Conservation (phyloP, 1,139 yeast genomes). For the Trichomonascaceae sp. region DNA sequence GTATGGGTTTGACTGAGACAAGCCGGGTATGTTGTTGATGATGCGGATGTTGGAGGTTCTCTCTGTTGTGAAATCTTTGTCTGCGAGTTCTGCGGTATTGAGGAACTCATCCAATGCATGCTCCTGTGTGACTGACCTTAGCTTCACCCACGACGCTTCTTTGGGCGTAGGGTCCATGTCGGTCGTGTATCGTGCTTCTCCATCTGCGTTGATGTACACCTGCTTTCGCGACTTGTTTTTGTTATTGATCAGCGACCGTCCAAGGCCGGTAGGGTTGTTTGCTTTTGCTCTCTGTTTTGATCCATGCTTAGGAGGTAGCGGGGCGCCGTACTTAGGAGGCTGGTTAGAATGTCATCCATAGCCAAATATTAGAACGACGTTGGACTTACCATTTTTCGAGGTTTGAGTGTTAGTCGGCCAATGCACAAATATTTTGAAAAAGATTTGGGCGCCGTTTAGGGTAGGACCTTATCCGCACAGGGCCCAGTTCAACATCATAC, state of each 20-base stretch:
- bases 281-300: conserved; percentile 43
- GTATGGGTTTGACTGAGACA: conserved; percentile 33
- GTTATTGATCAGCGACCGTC: conserved; percentile 69
- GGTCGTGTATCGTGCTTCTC: conserved; percentile 22
- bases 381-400: not conserved
- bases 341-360: not conserved
- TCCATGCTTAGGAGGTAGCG: conserved; percentile 85
- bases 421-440: no score
- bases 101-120: conserved; percentile 87
- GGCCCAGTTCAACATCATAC: no score
- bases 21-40: conserved; percentile 32
- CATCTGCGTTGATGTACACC: conserved; percentile 68
- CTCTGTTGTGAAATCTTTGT: conserved; percentile 92
- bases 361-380: not conserved
- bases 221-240: conserved; percentile 57
- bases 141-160: conserved; percentile 80
- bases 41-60: conserved; percentile 73
- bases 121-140: conserved; percentile 91
- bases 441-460: no score
- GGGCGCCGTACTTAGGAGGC: conserved; percentile 30
- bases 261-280: conserved; percentile 73
- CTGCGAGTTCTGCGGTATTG: conserved; percentile 89
- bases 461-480: no score
- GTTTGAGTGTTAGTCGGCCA: no score
- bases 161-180: conserved; percentile 34